Evolutionary conservation across 2,329 filamentous ascomycete species (phyloP).

Genomic region (Purpureocillium takamizusanense): DNA sequence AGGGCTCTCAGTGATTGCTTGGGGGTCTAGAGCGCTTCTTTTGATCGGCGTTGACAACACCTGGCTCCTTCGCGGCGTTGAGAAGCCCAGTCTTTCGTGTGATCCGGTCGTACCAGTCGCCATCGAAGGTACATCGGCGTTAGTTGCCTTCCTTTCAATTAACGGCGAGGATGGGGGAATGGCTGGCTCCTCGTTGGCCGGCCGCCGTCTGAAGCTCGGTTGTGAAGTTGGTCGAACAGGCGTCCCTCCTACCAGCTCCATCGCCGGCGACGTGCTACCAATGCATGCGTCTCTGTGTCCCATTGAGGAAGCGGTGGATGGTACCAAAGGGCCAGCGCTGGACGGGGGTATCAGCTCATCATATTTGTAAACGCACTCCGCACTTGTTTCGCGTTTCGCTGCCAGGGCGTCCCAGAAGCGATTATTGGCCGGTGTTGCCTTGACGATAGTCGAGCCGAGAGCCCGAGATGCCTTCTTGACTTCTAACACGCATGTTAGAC

Average conservation of each 20-base stretch:
- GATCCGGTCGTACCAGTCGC: constrained; percentile 8
- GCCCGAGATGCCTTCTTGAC: constrained; percentile 39
- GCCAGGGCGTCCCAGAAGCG: constrained; percentile 44
- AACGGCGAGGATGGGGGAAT: constrained; percentile 28
- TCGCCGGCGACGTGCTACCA: constrained; percentile 17
- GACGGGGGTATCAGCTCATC: constrained; percentile 26
- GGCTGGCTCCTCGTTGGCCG: constrained; percentile 14
- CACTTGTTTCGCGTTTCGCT: constrained; percentile 14
- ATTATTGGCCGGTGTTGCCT: constrained; percentile 47
- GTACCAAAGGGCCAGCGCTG: constrained; percentile 27
- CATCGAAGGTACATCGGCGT: constrained; percentile 7
- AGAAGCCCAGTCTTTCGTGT: constrained; percentile 10
- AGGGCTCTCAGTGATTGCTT: constrained; percentile 7
- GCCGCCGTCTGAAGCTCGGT: constrained; percentile 19
- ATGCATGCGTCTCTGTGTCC: constrained; percentile 20
- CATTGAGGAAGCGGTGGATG: constrained; percentile 29
- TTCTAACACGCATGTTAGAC: constrained; percentile 31
- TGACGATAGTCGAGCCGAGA: constrained; percentile 34
- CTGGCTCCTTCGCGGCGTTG: constrained; percentile 8
- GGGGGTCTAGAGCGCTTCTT: constrained; percentile 15
- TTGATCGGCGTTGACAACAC: constrained; percentile 30
- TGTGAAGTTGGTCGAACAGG: constrained; percentile 15
- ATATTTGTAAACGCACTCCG: constrained; percentile 11
- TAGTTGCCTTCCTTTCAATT: constrained; percentile 14
- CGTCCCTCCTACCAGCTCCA: constrained; percentile 20